Conservation (phyloP, 495 filamentous ascomycete species). For the Hypoxylon crocopeplum region DNA sequence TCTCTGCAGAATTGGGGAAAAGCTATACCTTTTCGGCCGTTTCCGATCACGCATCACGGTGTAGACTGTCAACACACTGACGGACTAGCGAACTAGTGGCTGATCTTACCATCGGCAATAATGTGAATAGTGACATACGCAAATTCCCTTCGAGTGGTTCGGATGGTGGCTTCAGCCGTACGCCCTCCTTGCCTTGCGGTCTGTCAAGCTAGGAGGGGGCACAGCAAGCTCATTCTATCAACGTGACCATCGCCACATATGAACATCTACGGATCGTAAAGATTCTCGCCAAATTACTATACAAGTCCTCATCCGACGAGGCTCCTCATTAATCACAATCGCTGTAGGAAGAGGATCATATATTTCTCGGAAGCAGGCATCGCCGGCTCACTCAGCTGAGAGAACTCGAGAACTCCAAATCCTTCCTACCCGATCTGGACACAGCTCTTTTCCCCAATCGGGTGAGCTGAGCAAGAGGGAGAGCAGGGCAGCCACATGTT, state of each 20-base stretch:
- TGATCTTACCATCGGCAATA: slow-evolving; percentile 12
- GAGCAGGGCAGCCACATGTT: slow-evolving; percentile 27
- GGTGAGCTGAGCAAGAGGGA: slow-evolving; percentile 1
- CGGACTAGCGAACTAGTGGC: not conserved
- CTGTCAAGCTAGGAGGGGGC: not conserved
- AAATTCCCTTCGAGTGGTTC: not conserved
- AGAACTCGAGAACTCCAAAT: slow-evolving; percentile 1
- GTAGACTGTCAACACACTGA: not conserved
- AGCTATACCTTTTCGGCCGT: slow-evolving; percentile 13
- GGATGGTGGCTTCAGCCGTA: not conserved
- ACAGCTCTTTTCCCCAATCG: not conserved
- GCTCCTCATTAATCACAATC: not conserved
- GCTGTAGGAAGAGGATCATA: not conserved
- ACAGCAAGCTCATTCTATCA: too few relatives aligned
- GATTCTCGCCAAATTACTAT: not conserved
- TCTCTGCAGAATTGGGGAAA: not conserved
- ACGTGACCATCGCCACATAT: too few relatives aligned
- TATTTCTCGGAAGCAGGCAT: not conserved
- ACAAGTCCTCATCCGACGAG: not conserved
- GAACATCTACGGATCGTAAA: not conserved
- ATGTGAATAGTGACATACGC: not conserved
- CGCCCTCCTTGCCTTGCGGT: not conserved
- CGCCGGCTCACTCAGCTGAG: slow-evolving; percentile 28
- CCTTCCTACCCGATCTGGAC: slow-evolving; percentile 19
- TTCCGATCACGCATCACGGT: slow-evolving; percentile 1